Percentiles rank a stretch among this genome's conserved stretches.
These are phyloP conservation scores for Daldinia childiae DNA, from an alignment of 495 filamentous ascomycete species.

Conservation along the genomic window DNA sequence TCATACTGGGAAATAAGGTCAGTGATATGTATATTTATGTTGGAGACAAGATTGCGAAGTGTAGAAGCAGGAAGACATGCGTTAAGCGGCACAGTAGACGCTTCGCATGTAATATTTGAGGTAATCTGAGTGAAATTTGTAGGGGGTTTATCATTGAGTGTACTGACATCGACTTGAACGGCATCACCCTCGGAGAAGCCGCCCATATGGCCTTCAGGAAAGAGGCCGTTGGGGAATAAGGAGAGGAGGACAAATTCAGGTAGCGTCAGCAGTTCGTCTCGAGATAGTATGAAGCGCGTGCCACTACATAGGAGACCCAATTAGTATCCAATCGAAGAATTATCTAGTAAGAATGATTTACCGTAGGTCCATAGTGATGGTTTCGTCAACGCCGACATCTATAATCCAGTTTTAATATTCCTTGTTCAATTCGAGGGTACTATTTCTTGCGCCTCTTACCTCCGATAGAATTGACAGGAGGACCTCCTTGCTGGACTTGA, in stretches of 20 bases:
- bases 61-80: constrained; percentile 34
- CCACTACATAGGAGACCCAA: constrained; percentile 65
- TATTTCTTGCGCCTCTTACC: constrained; percentile 62
- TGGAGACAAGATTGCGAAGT: constrained; percentile 54
- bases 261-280: constrained; percentile 93
- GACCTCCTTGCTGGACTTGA: constrained; percentile 93
- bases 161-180: constrained; percentile 94
- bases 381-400: constrained; percentile 93
- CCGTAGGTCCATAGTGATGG: constrained; percentile 94
- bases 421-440: constrained; percentile 8
- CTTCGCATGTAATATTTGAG: constrained; percentile 24
- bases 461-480: constrained; percentile 86
- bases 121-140: constrained; percentile 33
- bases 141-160: constrained; percentile 37
- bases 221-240: constrained; percentile 96
- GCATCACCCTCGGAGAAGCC: constrained; percentile 89
- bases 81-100: constrained; percentile 41
- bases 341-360: constrained; percentile 54
- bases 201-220: constrained; percentile 96
- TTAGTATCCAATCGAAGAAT: constrained; percentile 35
- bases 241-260: constrained; percentile 98
- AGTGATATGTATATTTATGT: constrained; percentile 65
- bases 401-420: constrained; percentile 23
- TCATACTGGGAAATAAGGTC: constrained; percentile 82
- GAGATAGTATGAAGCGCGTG: constrained; percentile 88